phyloP scores from a whole-genome alignment of 208 protist genomes.

The Crithidia bombi region DNA sequence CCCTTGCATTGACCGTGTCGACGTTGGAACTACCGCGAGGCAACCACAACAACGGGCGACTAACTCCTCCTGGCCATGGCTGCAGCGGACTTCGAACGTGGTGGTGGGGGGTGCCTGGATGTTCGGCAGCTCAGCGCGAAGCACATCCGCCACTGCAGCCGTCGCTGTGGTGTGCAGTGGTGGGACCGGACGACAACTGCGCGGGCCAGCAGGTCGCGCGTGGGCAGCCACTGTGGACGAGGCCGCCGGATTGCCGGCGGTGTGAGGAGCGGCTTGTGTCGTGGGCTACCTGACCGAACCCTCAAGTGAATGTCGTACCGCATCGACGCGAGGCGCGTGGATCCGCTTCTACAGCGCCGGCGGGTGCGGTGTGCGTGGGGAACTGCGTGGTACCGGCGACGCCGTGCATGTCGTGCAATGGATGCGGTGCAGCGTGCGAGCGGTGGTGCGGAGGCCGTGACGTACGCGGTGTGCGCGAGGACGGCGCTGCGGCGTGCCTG shows the following conservation, averaged over 20 bases:
- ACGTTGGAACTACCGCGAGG: too few species aligned
- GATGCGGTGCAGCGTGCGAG: constrained; percentile 12
- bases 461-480: constrained; percentile 14
- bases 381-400: constrained; percentile 6
- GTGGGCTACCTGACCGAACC: constrained; percentile 31
- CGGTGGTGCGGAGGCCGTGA: constrained; percentile 1
- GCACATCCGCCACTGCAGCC: constrained; percentile 26
- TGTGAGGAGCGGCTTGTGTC: constrained; percentile 18
- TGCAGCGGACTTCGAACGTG: constrained; percentile 26
- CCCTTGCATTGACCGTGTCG: too few species aligned
- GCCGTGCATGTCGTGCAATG: constrained; percentile 11
- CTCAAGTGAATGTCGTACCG: constrained; percentile 19
- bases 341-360: constrained; percentile 34
- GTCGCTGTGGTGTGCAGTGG: constrained; percentile 17
- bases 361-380: constrained; percentile 25
- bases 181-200: constrained; percentile 27
- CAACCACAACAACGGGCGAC: too few species aligned
- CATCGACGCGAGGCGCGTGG: constrained; percentile 17
- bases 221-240: constrained; percentile 39
- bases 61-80: too few species aligned
- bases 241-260: constrained; percentile 33
- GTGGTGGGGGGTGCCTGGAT: constrained; percentile 34
- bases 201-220: constrained; percentile 23
- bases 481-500: background rate
- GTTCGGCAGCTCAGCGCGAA: constrained; percentile 32